A percentile compares a stretch with the other conserved stretches of the same genome.
Conservation (phyloP, 164 flowering plant genomes). For the Vitis amurensis region DNA sequence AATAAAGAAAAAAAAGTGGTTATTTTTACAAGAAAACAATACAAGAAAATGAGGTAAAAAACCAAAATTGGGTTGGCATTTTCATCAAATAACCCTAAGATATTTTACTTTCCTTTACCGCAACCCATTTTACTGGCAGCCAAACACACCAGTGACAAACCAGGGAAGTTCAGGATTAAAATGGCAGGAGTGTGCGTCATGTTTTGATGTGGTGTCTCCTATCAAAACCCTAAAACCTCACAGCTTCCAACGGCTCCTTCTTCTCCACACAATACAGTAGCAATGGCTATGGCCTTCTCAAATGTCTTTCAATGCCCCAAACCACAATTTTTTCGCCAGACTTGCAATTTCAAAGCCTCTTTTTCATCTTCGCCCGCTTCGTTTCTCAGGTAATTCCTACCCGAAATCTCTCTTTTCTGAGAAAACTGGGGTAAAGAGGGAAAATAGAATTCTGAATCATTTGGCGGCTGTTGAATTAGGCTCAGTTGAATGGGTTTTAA, state of each 20-base stretch:
- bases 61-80: no score
- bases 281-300: slow-evolving; percentile 50
- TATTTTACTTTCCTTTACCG: no score
- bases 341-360: slow-evolving; percentile 16
- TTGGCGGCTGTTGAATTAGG: neutral
- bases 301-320: slow-evolving; percentile 37
- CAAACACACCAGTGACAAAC: no score
- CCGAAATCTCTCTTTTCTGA: neutral
- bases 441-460: neutral
- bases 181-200: neutral
- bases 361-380: slow-evolving; percentile 18
- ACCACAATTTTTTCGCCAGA: slow-evolving; percentile 11
- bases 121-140: no score
- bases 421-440: neutral
- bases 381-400: slow-evolving; percentile 33
- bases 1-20: no score
- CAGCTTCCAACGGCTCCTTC: no score
- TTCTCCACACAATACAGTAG: neutral
- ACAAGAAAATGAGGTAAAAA: no score
- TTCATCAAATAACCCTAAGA: no score
- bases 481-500: neutral
- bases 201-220: neutral
- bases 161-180: no score
- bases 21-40: no score
- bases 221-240: no score